Conservation (phyloP, 371 early-diverging fungal genomes). For the Actinomucor elegans region DNA sequence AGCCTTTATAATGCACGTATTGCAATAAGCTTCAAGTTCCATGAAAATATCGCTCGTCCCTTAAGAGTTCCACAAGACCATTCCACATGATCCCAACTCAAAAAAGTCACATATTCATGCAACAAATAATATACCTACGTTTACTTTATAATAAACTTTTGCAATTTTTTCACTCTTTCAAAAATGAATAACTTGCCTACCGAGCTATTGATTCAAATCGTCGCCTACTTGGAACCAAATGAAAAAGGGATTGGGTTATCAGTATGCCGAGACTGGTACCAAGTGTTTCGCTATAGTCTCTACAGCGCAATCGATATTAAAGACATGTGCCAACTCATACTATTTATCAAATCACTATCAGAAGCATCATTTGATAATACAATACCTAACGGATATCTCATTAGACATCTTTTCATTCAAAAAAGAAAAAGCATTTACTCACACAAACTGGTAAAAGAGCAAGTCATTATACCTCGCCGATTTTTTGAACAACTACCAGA, state of each 20-base stretch:
- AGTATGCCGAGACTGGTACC: constrained; percentile 11
- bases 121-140: too few relatives aligned
- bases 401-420: neutral
- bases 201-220: constrained; percentile 12
- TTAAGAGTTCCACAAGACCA: too few relatives aligned
- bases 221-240: neutral
- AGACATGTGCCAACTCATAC: neutral
- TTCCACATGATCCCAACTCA: too few relatives aligned
- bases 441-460: neutral
- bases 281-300: constrained; percentile 8
- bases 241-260: constrained; percentile 2
- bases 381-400: constrained; percentile 3
- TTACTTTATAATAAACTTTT: too few relatives aligned
- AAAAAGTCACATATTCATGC: too few relatives aligned
- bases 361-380: neutral
- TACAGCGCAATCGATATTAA: constrained; percentile 1
- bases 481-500: constrained; percentile 7
- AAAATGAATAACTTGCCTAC: neutral
- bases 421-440: neutral
- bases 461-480: neutral
- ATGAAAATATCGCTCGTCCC: too few relatives aligned
- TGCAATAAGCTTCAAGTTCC: too few relatives aligned
- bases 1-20: too few relatives aligned
- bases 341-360: neutral
- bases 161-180: too few relatives aligned